Base-by-base conservation (phyloP, 257 asterid genomes). In the Gentiana macrophylla region DNA sequence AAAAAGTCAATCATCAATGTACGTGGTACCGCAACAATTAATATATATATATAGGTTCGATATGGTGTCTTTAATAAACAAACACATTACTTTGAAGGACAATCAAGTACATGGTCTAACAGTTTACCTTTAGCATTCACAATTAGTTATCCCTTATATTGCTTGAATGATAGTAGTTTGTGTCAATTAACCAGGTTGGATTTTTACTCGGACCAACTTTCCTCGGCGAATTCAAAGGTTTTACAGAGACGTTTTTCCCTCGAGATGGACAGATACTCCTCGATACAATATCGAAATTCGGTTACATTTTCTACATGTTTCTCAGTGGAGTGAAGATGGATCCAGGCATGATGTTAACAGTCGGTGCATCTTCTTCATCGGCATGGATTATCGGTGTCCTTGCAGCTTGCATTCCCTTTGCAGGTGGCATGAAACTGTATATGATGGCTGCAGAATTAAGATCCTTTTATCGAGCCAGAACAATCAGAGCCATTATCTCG, bases 281-380 rank as follows among this genome's bases (percentile, higher is more conserved):
- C 59, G 89, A 83, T 62, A 58, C 76, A 11, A 66, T 91, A n/a
- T 78, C 95, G 5, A 91, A 81, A 77, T 51, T 91, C 8, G 97
- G 98, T 49, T 87, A 74, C 69, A 74, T 81, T 35, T 91, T 80
- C 81, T 87, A 77, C 44, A 84, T 85, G 54, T 91, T 87, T 73
- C 83, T 87, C 8, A 66, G 81, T 37, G 98, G 97, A 13, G 95
- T 91, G 62, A 88, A 91, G 67, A 84, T 91, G 95, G 95, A 91
- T 53, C 86, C 97, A 0, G 70, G 72, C 64, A 70, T 82, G 33
- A 83, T 91, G n/a, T 58, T 76, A 38, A 79, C 82, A 57, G 62
- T 60, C 3, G 60, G 64, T 58, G 60, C 64, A 24, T 24, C 24
- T 1, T 94, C 93, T 35, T 64, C 55, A 50, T 84, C 79, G 0